Evolutionary conservation across 306 rosid genomes (phyloP), one percentile per base, ranked within the genome.

Genomic region (Cucurbita ficifolia): DNA sequence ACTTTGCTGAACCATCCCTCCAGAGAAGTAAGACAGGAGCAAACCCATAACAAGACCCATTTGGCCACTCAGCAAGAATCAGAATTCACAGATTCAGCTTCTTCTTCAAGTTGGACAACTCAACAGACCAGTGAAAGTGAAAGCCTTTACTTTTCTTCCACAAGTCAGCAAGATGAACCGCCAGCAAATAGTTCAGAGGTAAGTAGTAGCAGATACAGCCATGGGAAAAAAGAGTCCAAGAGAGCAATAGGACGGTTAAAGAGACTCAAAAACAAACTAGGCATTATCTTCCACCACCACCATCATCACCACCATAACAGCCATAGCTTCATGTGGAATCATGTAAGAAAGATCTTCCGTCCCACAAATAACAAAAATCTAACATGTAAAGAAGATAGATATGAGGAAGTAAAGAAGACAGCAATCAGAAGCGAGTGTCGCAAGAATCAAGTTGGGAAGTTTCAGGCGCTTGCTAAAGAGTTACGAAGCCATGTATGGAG

Each of bases 201-300:
- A 49, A 76, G 58, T 43, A 76, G 58, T 43, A 48, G 83, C 73
- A 60, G 12, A 9, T 35, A 35, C 55, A 13, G 1, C 42, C 73
- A 24, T 14, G 73, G 56, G 55, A 46, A 24, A 61, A 81, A 70
- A 42, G 67, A 51, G 62, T 64, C 81, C 1, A 58, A 80, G 49
- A 80, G 76, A 75, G 48, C 75, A 13, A n/a, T 38, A 0, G 92
- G 94, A 78, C 76, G 81, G 52, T 72, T 90, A 11, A 85, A 79
- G 76, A 82, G 78, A 79, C 65, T 90, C 51, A 92, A 83, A 72
- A 88, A 87, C 82, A 88, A 78, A 86, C 67, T 89, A 71, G 90
- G 95, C 45, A 75, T 88, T 36, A 84, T 92, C 82, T 89, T 89
- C 78, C 91, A 89, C 75, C 96, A 88, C 64, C 96, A 89, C 14